Conservation (phyloP, 2,329 filamentous ascomycete genomes). For the Nothophoma quercina region DNA sequence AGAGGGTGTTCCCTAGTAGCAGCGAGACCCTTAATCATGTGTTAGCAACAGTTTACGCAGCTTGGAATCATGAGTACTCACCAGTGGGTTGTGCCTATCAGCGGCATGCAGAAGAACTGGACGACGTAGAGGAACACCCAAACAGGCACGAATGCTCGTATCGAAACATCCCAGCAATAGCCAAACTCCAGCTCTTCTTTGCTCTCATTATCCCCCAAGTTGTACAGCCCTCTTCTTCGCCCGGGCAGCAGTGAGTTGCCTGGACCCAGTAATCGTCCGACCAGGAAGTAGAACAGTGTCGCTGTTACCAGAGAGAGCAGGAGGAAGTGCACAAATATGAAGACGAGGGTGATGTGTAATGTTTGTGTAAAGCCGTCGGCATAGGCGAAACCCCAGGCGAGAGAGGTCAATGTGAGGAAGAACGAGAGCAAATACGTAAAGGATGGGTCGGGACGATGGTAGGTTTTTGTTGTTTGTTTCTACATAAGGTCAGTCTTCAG, state of each 20-base stretch:
- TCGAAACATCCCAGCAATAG: constrained; percentile 75
- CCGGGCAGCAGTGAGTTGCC: constrained; percentile 61
- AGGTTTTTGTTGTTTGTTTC: constrained; percentile 72
- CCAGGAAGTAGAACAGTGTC: constrained; percentile 69
- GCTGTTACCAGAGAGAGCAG: constrained; percentile 66
- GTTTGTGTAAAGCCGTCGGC: constrained; percentile 54
- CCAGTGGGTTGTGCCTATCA: constrained; percentile 64
- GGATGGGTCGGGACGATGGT: constrained; percentile 73
- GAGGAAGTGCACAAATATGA: constrained; percentile 67
- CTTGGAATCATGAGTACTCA: constrained; percentile 24
- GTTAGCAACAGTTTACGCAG: not conserved
- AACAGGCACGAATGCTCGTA: constrained; percentile 71
- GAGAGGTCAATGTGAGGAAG: constrained; percentile 63
- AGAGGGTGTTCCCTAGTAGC: constrained; percentile 71
- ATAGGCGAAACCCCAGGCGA: constrained; percentile 67
- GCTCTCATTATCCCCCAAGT: constrained; percentile 57
- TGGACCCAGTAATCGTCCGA: constrained; percentile 68
- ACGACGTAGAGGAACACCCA: constrained; percentile 73
- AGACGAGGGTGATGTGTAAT: constrained; percentile 56
- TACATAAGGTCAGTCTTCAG: constrained; percentile 32
- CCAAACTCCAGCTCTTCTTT: constrained; percentile 71
- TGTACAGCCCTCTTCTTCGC: constrained; percentile 65
- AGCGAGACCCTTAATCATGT: constrained; percentile 55
- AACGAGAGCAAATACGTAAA: constrained; percentile 74
- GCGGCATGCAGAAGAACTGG: constrained; percentile 71